A percentile compares a stretch with the other conserved stretches of the same genome.
These are phyloP conservation scores for Flaveria trinervia DNA, from an alignment of 129 eudicot species.

Conservation along the genomic window DNA sequence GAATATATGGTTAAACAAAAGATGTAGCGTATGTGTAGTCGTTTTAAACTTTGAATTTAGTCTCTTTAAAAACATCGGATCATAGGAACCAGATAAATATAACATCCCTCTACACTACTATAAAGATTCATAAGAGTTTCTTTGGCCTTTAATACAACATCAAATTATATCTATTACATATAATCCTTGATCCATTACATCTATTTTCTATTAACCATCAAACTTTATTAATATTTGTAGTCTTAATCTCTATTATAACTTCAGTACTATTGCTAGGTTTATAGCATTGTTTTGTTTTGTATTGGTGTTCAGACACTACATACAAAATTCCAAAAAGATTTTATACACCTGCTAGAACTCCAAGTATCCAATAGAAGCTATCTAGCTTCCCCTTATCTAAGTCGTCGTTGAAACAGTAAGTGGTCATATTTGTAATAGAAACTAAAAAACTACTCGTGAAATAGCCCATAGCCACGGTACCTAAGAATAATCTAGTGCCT, in stretches of 20 bases:
- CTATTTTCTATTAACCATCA: not conserved
- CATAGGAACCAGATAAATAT: no score
- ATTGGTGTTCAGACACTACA: conserved; percentile 47
- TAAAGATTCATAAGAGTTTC: no score
- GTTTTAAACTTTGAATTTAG: no score
- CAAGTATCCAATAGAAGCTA: conserved; percentile 63
- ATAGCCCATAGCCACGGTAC: conserved; percentile 64
- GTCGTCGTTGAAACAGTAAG: conserved; percentile 57
- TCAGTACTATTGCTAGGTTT: not conserved
- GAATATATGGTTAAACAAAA: no score
- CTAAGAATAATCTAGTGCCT: conserved; percentile 67
- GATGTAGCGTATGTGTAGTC: no score
- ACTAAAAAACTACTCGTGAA: conserved; percentile 67
- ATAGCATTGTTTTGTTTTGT: conserved; percentile 38
- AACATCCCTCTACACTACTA: no score
- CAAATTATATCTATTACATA: no score
- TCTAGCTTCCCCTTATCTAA: conserved; percentile 52
- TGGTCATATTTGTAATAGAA: conserved; percentile 27
- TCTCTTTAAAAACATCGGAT: no score
- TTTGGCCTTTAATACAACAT: no score
- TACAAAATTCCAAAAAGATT: conserved; percentile 25
- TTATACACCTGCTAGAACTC: conserved; percentile 34
- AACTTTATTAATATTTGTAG: not conserved
- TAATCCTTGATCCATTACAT: no score
- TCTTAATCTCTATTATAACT: not conserved